These are phyloP conservation scores for Phalaenopsis aphrodite DNA, from an alignment of 106 monocot genomes.

Conservation along the genomic window DNA sequence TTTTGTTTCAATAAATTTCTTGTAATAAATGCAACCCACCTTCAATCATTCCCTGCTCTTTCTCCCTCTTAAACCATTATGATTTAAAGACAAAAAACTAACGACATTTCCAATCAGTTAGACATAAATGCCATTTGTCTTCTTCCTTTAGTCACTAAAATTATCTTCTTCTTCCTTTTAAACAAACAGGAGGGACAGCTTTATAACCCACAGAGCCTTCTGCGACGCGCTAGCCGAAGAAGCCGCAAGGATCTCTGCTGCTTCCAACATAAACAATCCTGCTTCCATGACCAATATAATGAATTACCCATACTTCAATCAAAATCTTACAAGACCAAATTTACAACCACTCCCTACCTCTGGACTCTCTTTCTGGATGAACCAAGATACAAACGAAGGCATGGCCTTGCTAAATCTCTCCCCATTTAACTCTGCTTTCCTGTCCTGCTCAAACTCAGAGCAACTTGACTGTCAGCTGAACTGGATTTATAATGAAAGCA, in stretches of 20 bases:
- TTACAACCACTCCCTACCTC: not conserved
- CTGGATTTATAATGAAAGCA: constrained; percentile 28
- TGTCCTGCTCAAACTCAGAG: constrained; percentile 15
- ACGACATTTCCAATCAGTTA: not conserved
- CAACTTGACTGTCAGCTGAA: constrained; percentile 16
- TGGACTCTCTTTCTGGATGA: constrained; percentile 22
- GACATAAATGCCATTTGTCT: not conserved
- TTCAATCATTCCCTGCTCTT: not conserved
- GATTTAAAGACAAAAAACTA: not conserved
- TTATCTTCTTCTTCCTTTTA: not conserved
- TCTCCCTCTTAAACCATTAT: not conserved
- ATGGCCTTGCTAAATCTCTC: not conserved
- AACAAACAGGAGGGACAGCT: constrained; percentile 53
- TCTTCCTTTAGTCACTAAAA: not conserved
- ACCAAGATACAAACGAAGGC: too few relatives aligned
- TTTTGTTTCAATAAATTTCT: not conserved
- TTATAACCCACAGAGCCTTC: constrained; percentile 70
- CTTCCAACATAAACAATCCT: constrained; percentile 13
- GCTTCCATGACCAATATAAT: not conserved
- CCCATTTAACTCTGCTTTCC: constrained; percentile 20
- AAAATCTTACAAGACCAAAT: not conserved
- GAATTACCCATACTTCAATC: not conserved
- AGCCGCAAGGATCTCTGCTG: constrained; percentile 40
- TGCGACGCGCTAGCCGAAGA: constrained; percentile 69
- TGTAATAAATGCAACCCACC: not conserved